Percentiles rank a stretch among this genome's conserved stretches.
Conservation (phyloP, 371 early-diverging fungal genomes). For the Furculomyces boomerangus region DNA sequence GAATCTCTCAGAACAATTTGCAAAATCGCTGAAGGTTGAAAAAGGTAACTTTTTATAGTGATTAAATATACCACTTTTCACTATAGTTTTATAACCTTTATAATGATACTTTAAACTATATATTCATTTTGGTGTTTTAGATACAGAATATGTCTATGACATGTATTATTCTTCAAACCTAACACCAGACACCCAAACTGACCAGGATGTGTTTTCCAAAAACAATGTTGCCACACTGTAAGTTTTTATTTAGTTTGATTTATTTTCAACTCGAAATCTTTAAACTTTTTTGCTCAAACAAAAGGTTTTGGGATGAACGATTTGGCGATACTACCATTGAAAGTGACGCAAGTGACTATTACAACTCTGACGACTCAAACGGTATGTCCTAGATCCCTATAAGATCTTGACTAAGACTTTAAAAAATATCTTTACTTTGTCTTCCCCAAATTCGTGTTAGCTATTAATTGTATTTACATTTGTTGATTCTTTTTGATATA, state of each 20-base stretch:
- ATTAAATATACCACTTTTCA: no score
- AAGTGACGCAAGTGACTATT: neutral
- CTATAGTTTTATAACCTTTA: no score
- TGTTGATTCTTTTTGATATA: neutral
- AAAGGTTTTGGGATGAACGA: neutral
- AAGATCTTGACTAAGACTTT: no score
- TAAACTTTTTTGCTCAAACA: no score
- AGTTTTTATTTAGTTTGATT: no score
- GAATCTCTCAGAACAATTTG: no score
- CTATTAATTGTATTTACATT: neutral
- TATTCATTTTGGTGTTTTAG: no score
- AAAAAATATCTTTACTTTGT: neutral
- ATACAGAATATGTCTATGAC: conserved; percentile 2
- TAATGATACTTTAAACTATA: no score
- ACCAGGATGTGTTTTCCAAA: neutral
- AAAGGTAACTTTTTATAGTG: no score
- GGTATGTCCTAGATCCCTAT: neutral
- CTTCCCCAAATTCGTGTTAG: neutral
- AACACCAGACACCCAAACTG: neutral
- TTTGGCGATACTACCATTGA: neutral
- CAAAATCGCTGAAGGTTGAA: no score
- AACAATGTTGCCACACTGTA: conserved; percentile 1
- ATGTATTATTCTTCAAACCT: neutral
- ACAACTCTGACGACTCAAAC: conserved; percentile 2
- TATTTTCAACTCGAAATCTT: no score